A percentile compares a stretch with the other conserved stretches of the same genome.
Conservation (phyloP, 2,329 filamentous ascomycete genomes). For the Claviceps monticola region DNA sequence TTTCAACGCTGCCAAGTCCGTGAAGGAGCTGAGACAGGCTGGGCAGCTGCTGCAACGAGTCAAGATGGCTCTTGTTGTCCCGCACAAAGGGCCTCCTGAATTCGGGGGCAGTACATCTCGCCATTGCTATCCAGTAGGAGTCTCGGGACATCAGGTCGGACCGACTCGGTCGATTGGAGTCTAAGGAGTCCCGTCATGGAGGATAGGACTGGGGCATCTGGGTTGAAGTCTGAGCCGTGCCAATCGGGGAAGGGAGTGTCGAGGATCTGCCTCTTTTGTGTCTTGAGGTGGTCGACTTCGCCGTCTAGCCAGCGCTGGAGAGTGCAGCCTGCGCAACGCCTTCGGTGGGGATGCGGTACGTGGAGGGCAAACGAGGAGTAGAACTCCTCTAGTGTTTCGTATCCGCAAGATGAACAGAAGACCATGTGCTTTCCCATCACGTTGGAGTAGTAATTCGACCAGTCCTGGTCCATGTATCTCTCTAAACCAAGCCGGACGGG, state of each 20-base stretch:
- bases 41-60: constrained; percentile 18
- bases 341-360: constrained; percentile 4
- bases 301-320: constrained; percentile 17
- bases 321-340: constrained; percentile 17
- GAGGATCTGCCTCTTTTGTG: constrained; percentile 9
- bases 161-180: constrained; percentile 8
- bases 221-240: constrained; percentile 14
- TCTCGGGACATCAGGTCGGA: constrained; percentile 3
- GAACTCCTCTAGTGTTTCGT: constrained; percentile 18
- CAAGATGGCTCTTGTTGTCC: constrained; percentile 14
- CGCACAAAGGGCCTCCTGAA: constrained; percentile 7
- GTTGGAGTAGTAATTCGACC: constrained; percentile 11
- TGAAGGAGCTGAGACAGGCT: constrained; percentile 10
- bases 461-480: constrained; percentile 8
- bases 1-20: not conserved
- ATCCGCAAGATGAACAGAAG: constrained; percentile 23
- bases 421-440: constrained; percentile 13
- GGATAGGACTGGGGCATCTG: constrained; percentile 16
- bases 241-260: constrained; percentile 15
- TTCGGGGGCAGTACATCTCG: not conserved
- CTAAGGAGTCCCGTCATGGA: constrained; percentile 10
- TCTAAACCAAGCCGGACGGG: constrained; percentile 17
- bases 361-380: constrained; percentile 8
- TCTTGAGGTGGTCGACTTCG: constrained; percentile 16
- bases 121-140: constrained; percentile 8